phyloP scores from a whole-genome alignment of 176 grass and related monocot genomes.

The Triticum turgidum region DNA sequence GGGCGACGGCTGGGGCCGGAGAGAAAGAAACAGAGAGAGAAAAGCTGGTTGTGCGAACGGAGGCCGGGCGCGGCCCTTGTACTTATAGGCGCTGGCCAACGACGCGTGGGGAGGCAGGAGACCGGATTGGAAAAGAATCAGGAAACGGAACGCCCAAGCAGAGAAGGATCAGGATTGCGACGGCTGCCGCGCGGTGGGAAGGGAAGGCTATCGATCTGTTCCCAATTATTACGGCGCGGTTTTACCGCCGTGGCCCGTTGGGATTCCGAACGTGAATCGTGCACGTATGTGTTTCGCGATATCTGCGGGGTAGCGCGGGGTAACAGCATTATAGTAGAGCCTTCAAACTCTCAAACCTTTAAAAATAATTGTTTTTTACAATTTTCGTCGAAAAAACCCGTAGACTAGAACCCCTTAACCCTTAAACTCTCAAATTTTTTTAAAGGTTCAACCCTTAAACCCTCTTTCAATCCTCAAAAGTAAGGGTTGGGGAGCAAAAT shows the following conservation, averaged over 20 bases:
- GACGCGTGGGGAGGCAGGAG: not conserved
- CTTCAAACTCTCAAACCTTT: no score
- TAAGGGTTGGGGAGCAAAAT: no score
- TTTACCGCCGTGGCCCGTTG: not conserved
- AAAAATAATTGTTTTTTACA: no score
- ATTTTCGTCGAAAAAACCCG: no score
- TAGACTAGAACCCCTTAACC: no score
- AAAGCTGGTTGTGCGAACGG: not conserved
- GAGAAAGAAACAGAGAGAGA: not conserved
- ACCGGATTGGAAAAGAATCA: not conserved
- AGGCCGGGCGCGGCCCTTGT: not conserved
- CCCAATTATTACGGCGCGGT: not conserved
- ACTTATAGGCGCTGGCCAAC: not conserved
- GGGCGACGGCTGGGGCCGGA: no score
- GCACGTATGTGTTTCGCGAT: not conserved
- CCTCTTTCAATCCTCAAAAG: no score
- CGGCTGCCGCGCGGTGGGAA: not conserved
- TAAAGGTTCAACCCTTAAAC: no score
- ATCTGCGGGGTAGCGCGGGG: not conserved
- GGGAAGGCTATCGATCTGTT: not conserved
- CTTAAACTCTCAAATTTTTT: no score
- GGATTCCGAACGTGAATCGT: not conserved
- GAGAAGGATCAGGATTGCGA: not conserved
- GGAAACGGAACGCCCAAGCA: not conserved
- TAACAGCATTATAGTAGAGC: not conserved